Conservation (phyloP, 2,329 filamentous ascomycete genomes). For the Arthrinium puccinioides region DNA sequence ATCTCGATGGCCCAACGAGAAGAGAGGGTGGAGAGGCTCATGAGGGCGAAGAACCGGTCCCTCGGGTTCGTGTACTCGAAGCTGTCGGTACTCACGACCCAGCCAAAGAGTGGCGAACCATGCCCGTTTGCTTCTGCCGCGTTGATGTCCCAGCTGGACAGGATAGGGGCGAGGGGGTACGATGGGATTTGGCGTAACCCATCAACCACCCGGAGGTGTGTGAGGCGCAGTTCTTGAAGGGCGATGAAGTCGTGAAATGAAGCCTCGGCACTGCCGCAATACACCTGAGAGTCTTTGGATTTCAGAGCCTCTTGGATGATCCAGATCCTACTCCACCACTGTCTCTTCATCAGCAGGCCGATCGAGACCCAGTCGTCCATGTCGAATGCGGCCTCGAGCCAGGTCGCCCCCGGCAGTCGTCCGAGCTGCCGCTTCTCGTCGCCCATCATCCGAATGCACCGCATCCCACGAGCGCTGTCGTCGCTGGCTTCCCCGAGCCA, state of each 20-base stretch:
- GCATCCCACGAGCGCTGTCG: not conserved
- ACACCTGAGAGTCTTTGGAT: not conserved
- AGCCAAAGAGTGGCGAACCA: not conserved
- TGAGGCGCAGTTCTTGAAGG: not conserved
- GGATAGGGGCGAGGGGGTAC: not conserved
- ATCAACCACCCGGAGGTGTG: not conserved
- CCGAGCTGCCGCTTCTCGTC: not conserved
- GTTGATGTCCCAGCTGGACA: not conserved
- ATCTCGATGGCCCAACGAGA: not conserved
- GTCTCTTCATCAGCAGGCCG: not conserved
- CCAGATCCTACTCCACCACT: not conserved
- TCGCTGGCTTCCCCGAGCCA: slow-evolving; percentile 1
- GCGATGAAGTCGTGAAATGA: not conserved
- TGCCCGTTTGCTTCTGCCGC: not conserved
- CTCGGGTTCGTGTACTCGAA: not conserved
- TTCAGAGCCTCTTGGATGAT: not conserved
- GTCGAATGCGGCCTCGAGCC: not conserved
- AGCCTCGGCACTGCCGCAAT: not conserved
- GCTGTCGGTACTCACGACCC: not conserved
- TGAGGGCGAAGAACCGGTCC: not conserved
- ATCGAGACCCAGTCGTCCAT: not conserved
- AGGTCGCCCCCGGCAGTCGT: not conserved
- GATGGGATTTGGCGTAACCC: not conserved
- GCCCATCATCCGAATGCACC: not conserved
- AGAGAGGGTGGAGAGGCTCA: not conserved